Base-by-base conservation (phyloP, 1,284 basidiomycete genomes). In the Singerocomus inundabilis region DNA sequence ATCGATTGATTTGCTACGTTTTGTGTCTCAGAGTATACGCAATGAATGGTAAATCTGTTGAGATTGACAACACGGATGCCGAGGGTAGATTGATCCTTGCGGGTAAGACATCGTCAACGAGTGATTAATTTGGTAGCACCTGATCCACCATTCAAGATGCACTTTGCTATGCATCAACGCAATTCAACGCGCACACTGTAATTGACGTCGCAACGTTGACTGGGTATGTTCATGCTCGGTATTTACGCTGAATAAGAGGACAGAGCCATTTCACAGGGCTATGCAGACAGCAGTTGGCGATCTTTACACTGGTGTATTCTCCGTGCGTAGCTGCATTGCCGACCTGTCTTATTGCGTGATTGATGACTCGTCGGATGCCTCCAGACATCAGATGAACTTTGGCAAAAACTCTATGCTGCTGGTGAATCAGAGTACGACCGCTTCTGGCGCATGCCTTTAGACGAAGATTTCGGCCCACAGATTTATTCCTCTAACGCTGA, bases 51-150 rank as follows among this genome's bases (percentile, higher is more conserved):
- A 91, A 92, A 68, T 84, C 86, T 0, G 79, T 95, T 30, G 90
- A 94, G 66, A 81, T 94, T 33, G 90, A 93, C 71, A 93, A 93
- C 70, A 93, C 91, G 0, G 91, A 93, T 63, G 91, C 91, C 5
- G 90, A 93, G 64, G 92, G 93, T 16, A 83, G 93, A 26, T 75
- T 95, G 21, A 76, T 94, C 21, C 78, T 91, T 32, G 78, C 87
- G 43, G 83, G 83, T 84, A 48, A 34, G 75, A 57, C 32, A n/a
- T 46, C 12, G 24, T 37, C 18, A 7, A 21, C 47, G 13, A 13
- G 21, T 35, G n/a, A 30, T 39, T 5, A 1, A 37, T 15, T 32
- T n/a, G 5, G 4, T 28, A 3, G 9, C 29, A 12, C 11, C 36
- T 50, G 8, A 46, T 44, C 46, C 24, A 48, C 38, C 48, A 31